Base-by-base conservation (phyloP, 805 yeast species). In the Helenozyma rhizophorensis region DNA sequence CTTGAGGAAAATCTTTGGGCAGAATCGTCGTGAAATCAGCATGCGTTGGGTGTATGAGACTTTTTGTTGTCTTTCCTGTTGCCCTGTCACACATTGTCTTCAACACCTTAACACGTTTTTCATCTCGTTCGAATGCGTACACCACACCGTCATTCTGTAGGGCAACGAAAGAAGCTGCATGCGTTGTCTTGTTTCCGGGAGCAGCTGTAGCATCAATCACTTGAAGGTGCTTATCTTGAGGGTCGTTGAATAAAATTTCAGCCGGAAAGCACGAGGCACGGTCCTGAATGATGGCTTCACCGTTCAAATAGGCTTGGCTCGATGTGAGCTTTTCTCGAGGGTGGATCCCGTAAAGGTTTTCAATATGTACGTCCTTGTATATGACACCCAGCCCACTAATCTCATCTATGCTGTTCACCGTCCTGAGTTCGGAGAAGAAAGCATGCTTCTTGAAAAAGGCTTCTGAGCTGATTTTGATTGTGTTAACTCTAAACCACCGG, bases 211-310 rank as follows among this genome's bases (percentile, higher is more conserved):
- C 83, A 60, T 93, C 99, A 27, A 93, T 83, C 9, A 88, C 77
- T 15, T 68, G 58, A 37, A 74, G 80, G 27, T 80, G 82, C 2
- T 33, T 31, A 4, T 74, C 66, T 1, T 54, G 34, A 1, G 90
- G 85, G 33, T 60, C 62, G 24, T 46, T 39, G 40, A 75, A 68
- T 29, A 93, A 60, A 17, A 93, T 88, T 39, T 76, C 78, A 0
- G 94, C 96, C 0, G 99, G 99, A 53, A 93, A 88, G 56, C 98
- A 93, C 2, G 97, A 88, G 0, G 97, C 96, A 32, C 98, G 68
- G 54, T 93, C 98, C 60, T 93, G 99, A 39, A 93, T 85, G 34
- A 93, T 89, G 11, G 90, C 65, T 33, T 80, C 70, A 0, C 98
- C 98, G 9, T 65, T 62, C 33, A 74, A 64, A 56, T 93, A 93